Percentiles rank a stretch among this genome's conserved stretches.
These are phyloP conservation scores for Friedmanniomyces simplex DNA, from an alignment of 495 filamentous ascomycete species.

Conservation along the genomic window DNA sequence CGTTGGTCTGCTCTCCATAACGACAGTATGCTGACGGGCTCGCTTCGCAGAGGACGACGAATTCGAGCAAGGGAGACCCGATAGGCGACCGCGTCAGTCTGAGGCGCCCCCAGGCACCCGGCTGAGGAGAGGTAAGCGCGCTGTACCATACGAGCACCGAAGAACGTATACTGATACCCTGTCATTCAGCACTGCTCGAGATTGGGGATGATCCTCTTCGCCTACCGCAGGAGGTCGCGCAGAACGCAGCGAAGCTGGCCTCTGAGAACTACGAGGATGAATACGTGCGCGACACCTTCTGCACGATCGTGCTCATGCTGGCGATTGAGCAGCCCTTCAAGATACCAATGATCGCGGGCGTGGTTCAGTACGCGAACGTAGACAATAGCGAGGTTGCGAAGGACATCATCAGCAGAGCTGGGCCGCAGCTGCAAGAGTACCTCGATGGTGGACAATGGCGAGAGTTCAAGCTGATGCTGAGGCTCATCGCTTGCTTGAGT, in stretches of 20 bases:
- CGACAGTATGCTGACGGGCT: constrained; percentile 3
- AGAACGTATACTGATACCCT: too few species aligned
- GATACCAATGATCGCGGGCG: constrained; percentile 80
- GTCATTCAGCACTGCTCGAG: constrained; percentile 6
- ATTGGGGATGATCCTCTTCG: constrained; percentile 17
- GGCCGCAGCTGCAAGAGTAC: constrained; percentile 46
- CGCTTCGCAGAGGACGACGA: constrained; percentile 59
- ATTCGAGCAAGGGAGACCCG: constrained; percentile 46
- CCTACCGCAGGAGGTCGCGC: constrained; percentile 68
- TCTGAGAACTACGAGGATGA: constrained; percentile 74
- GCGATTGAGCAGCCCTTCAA: constrained; percentile 87
- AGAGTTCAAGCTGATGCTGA: constrained; percentile 78
- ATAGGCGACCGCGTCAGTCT: constrained; percentile 63
- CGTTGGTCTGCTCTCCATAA: constrained; percentile 4
- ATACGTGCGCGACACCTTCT: constrained; percentile 55
- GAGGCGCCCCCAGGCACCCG: constrained; percentile 51
- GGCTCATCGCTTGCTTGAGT: constrained; percentile 77
- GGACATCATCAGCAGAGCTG: constrained; percentile 54
- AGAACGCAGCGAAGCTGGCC: constrained; percentile 62
- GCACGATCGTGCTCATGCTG: constrained; percentile 65
- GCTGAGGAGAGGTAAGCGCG: not conserved
- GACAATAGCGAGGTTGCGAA: constrained; percentile 59
- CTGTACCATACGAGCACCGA: too few species aligned
- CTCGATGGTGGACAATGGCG: constrained; percentile 70
- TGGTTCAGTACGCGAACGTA: constrained; percentile 64